Conservation (phyloP, 768 basidiomycete genomes). For the Lyophyllum atratum region DNA sequence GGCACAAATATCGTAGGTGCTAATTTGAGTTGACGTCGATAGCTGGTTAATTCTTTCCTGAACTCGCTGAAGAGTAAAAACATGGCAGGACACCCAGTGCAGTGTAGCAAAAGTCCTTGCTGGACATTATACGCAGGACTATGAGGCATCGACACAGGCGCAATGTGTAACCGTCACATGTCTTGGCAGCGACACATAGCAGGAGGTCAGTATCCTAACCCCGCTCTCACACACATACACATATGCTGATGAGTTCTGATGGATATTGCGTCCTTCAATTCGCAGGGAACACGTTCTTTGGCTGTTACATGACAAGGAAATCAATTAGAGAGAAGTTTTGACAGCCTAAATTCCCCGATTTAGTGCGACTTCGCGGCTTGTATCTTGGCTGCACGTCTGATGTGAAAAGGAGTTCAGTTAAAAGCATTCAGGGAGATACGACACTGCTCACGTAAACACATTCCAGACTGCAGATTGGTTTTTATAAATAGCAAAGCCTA, state of each 20-base stretch:
- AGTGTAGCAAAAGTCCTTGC: slow-evolving; percentile 29
- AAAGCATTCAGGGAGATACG: neutral
- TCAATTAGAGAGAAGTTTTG: neutral
- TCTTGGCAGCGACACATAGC: slow-evolving; percentile 6
- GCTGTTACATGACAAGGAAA: neutral
- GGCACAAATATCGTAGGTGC: slow-evolving; percentile 47
- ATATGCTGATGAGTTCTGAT: neutral
- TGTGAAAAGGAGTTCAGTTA: slow-evolving; percentile 4
- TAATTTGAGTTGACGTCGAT: neutral
- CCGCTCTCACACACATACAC: neutral
- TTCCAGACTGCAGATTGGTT: slow-evolving; percentile 55
- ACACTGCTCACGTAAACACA: slow-evolving; percentile 45
- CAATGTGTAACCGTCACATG: slow-evolving; percentile 22
- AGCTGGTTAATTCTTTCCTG: neutral
- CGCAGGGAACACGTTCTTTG: neutral
- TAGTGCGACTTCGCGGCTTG: slow-evolving; percentile 32
- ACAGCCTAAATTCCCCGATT: slow-evolving; percentile 3
- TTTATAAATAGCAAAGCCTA: slow-evolving; percentile 51
- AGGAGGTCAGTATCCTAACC: slow-evolving; percentile 3
- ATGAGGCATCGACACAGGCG: slow-evolving; percentile 18
- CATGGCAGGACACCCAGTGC: slow-evolving; percentile 47
- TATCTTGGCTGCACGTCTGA: slow-evolving; percentile 34
- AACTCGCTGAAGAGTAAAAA: slow-evolving; percentile 34
- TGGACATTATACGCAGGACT: slow-evolving; percentile 17
- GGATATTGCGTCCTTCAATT: neutral